A percentile compares a stretch with the other conserved stretches of the same genome.
Conservation (phyloP, 805 yeast species). For the Schwanniomyces occidentalis region DNA sequence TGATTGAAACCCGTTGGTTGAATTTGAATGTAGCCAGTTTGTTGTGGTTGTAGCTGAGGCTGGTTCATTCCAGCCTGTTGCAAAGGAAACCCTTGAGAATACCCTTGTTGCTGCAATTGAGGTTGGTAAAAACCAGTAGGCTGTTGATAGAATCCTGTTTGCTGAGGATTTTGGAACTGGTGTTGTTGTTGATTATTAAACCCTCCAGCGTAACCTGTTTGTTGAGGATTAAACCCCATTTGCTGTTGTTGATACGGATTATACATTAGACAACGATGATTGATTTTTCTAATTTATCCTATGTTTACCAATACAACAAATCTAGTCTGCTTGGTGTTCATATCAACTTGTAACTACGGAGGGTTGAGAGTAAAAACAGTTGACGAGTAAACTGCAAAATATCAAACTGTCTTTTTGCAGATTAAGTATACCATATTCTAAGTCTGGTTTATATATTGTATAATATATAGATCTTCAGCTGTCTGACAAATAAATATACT, state of each 20-base stretch:
- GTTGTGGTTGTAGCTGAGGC: conserved; percentile 29
- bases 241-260: conserved; percentile 42
- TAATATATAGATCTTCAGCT: too few species aligned
- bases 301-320: too few species aligned
- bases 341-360: too few species aligned
- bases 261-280: conserved; percentile 27
- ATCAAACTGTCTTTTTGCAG: too few species aligned
- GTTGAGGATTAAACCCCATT: conserved; percentile 19
- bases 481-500: too few species aligned
- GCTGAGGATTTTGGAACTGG: conserved; percentile 32
- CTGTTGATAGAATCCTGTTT: conserved; percentile 40
- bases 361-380: too few species aligned
- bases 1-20: conserved; percentile 50
- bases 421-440: too few species aligned
- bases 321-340: too few species aligned
- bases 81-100: conserved; percentile 14
- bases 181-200: conserved; percentile 29
- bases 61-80: conserved; percentile 19
- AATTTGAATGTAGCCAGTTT: conserved; percentile 36
- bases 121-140: conserved; percentile 43
- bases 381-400: too few species aligned
- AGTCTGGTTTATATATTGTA: neutral
- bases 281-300: conserved; percentile 6
- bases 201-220: conserved; percentile 17
- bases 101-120: conserved; percentile 21